Evolutionary conservation across 495 filamentous ascomycete genomes (phyloP), one percentile per base, ranked within the genome.

Genomic region (Podospora bellae-mahoneyi): DNA sequence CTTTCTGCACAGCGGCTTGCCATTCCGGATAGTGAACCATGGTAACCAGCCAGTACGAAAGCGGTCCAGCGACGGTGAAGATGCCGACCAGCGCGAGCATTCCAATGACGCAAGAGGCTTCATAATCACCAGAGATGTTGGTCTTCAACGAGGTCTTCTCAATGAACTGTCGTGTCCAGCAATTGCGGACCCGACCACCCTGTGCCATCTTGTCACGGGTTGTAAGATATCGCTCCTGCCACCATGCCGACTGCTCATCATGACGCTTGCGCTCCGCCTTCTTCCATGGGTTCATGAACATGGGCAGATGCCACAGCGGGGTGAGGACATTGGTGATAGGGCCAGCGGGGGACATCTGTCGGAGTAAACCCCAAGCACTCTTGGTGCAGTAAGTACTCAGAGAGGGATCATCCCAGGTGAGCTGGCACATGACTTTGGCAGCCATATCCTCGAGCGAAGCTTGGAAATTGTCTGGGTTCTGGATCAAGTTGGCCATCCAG

Each of bases 51-150:
- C 75, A 81, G 70, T 80, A 81, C 27, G 75, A 78, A 10, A 81
- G 65, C 9, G 79, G 79, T 0, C 79, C 79, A 4, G 77, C 78
- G 7, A 81, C 74, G 1, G 79, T 81, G n/a, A 81, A 80, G 39
- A 81, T 74, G n/a, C 79, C 79, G 4, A 81, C 79, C 1, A 81
- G 72, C 7, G 78, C 78, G 62, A 80, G 74, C 78, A 81, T 80
- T 0, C 79, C 79, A 23, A 81, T 65, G 6, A 80, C 77, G 5
- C 66, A 81, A 7, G 78, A 78, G 3, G 78, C 79, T 64, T 80
- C 78, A 60, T 77, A 71, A 62, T 80, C 79, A 28, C 77, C 78
- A 2, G 77, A 77, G 57, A 80, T 67, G 60, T 68, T 75, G n/a
- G 72, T 74, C 15, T 77, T 78, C 39, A 76, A 72, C 7, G 75